Percentiles rank a stretch among this genome's conserved stretches.
Conservation (phyloP, 768 basidiomycete species). For the Floccularia luteovirens region DNA sequence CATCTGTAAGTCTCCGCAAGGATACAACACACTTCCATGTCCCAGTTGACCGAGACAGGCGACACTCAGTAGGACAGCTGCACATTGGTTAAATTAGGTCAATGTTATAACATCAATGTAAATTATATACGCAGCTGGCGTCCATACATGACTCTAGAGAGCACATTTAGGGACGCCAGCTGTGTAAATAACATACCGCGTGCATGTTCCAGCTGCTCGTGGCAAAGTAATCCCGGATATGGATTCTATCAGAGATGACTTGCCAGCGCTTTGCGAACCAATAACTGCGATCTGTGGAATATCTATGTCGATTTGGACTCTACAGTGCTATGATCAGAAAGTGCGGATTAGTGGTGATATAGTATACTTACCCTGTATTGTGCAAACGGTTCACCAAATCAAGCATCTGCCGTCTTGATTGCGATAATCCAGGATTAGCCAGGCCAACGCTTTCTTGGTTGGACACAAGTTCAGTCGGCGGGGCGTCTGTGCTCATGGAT, state of each 20-base stretch:
- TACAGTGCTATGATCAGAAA: slow-evolving; percentile 13
- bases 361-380: slow-evolving; percentile 2
- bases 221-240: slow-evolving; percentile 61
- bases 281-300: slow-evolving; percentile 60
- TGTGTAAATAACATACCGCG: slow-evolving; percentile 32
- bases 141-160: too few species aligned
- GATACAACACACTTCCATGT: slow-evolving; percentile 38
- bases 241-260: slow-evolving; percentile 62
- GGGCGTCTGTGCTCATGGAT: too few species aligned
- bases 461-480: neutral
- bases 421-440: neutral
- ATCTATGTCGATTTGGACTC: slow-evolving; percentile 55
- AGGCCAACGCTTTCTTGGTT: neutral
- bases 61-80: slow-evolving; percentile 47
- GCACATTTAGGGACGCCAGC: too few species aligned
- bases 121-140: too few species aligned
- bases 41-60: slow-evolving; percentile 25
- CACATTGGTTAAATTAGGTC: too few species aligned
- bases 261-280: slow-evolving; percentile 61
- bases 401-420: neutral
- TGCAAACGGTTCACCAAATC: slow-evolving; percentile 2
- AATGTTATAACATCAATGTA: too few species aligned
- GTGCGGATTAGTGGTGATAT: neutral
- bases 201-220: slow-evolving; percentile 57
- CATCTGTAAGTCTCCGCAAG: slow-evolving; percentile 30